Evolutionary conservation across 2,329 filamentous ascomycete genomes (phyloP).

Genomic region (Penicillium sp.): DNA sequence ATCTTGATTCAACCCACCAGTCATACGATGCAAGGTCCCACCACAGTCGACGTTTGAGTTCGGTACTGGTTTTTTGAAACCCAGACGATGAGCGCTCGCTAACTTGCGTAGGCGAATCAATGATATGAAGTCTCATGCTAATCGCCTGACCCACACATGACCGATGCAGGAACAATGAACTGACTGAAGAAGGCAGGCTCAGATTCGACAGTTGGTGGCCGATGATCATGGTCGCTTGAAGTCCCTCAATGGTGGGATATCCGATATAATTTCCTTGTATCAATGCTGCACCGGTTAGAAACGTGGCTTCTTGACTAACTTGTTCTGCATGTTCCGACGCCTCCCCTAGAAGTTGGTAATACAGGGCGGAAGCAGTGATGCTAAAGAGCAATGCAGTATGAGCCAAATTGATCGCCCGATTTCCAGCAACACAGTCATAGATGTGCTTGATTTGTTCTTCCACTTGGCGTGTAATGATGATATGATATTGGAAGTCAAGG

Average conservation of each 20-base stretch:
- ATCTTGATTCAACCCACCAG: constrained; percentile 33
- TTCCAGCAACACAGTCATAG: constrained; percentile 28
- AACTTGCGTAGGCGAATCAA: constrained; percentile 29
- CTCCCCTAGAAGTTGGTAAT: constrained; percentile 25
- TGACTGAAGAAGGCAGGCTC: constrained; percentile 24
- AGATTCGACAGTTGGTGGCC: constrained; percentile 31
- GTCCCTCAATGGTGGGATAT: constrained; percentile 33
- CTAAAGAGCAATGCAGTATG: constrained; percentile 38
- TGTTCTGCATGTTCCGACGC: constrained; percentile 21
- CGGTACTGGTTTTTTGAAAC: constrained; percentile 30
- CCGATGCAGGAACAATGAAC: constrained; percentile 26
- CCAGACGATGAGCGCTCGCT: constrained; percentile 17
- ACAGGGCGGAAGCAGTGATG: constrained; percentile 34
- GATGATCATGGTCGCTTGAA: constrained; percentile 36
- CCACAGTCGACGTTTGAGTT: constrained; percentile 45
- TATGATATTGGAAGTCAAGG: constrained; percentile 40
- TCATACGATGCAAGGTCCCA: constrained; percentile 48
- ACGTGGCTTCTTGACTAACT: constrained; percentile 29
- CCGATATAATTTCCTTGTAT: constrained; percentile 32
- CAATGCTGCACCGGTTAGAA: constrained; percentile 33
- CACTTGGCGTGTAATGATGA: constrained; percentile 31
- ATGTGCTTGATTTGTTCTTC: constrained; percentile 29
- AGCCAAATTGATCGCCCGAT: constrained; percentile 20
- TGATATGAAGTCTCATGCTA: constrained; percentile 37
- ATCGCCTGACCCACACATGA: constrained; percentile 34